These are phyloP conservation scores for Escovopsis sp. DNA, from an alignment of 2,329 filamentous ascomycete genomes.

Conservation along the genomic window DNA sequence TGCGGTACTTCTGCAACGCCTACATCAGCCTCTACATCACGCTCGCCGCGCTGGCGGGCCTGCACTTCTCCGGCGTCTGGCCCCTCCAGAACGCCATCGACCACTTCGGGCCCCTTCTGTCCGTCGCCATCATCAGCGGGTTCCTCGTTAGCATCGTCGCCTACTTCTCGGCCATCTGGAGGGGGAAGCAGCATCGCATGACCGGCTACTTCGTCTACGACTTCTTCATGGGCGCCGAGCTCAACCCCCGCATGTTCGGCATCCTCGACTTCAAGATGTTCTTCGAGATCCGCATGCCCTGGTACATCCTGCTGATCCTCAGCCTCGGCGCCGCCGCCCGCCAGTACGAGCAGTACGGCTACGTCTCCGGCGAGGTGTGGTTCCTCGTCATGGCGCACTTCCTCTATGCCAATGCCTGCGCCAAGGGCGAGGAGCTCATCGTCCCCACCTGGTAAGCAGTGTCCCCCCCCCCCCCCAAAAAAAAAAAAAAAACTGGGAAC, in stretches of 20 bases:
- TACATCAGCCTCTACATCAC: conserved; percentile 79
- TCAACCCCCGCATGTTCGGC: conserved; percentile 62
- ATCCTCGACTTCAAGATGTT: conserved; percentile 91
- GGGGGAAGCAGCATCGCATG: conserved; percentile 84
- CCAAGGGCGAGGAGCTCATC: conserved; percentile 85
- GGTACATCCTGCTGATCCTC: conserved; percentile 77
- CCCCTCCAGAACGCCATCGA: conserved; percentile 85
- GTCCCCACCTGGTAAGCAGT: conserved; percentile 57
- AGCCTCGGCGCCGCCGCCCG: conserved; percentile 62
- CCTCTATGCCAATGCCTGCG: conserved; percentile 82
- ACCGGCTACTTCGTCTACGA: conserved; percentile 75
- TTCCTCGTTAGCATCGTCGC: conserved; percentile 71
- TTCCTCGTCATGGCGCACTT: conserved; percentile 84
- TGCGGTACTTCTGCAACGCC: conserved; percentile 89
- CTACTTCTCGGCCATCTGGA: conserved; percentile 68
- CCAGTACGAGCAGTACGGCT: conserved; percentile 75
- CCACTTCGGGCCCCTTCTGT: conserved; percentile 86
- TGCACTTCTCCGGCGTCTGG: conserved; percentile 78
- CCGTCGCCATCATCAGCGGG: conserved; percentile 82
- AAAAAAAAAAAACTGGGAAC: too few relatives aligned
- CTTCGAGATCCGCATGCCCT: conserved; percentile 81
- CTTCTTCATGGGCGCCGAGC: conserved; percentile 82
- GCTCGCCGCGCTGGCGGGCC: conserved; percentile 50
- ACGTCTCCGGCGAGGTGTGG: conserved; percentile 68
- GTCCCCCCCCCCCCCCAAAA: too few relatives aligned